phyloP scores from a whole-genome alignment of 176 grass and related monocot genomes.

The Phragmites australis region DNA sequence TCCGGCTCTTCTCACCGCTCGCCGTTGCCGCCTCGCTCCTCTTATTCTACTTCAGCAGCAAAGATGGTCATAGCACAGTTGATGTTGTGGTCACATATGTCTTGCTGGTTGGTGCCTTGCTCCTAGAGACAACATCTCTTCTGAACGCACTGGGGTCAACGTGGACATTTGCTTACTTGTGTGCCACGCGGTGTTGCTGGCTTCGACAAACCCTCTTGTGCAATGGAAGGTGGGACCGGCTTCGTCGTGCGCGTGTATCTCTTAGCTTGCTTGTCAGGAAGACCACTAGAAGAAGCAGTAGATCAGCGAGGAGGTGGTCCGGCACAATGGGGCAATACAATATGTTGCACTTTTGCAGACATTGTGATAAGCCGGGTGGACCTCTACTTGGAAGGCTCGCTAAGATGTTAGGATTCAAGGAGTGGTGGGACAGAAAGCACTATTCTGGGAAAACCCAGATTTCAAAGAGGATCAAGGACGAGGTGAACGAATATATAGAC shows the following conservation, averaged over 20 bases:
- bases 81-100: slow-evolving; percentile 42
- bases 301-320: background rate
- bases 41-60: slow-evolving; percentile 11
- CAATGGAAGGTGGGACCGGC: background rate
- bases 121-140: background rate
- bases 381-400: background rate
- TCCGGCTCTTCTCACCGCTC: slow-evolving; percentile 21
- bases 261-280: background rate
- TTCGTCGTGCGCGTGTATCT: background rate
- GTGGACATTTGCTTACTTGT: slow-evolving; percentile 1
- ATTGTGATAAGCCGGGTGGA: background rate
- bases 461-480: background rate
- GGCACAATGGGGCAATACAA: slow-evolving; percentile 32
- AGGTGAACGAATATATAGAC: accelerated
- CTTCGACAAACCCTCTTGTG: background rate
- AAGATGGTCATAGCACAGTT: background rate
- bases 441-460: background rate
- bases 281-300: background rate
- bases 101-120: slow-evolving; percentile 32
- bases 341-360: background rate
- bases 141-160: background rate
- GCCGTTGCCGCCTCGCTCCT: background rate
- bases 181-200: background rate
- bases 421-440: background rate
- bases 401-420: background rate